Base-by-base conservation (phyloP, 1,139 yeast genomes). In the Taiozyma sp. region DNA sequence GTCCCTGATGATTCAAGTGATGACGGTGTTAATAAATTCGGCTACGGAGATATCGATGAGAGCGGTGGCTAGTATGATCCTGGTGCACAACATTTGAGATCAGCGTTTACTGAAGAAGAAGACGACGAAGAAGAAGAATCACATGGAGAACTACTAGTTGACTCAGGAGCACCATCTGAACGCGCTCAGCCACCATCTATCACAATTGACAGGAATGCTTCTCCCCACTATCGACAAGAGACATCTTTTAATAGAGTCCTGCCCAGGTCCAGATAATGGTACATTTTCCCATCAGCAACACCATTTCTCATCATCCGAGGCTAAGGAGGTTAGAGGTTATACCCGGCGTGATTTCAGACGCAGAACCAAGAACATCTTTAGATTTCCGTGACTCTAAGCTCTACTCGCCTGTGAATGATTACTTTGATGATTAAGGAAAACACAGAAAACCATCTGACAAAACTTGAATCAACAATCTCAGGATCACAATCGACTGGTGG, bases 401-500 rank as follows among this genome's bases (percentile, higher is more conserved):
- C 49, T 61, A 61, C 48, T 51, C 52, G 13, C 50, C 61, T 1
- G 59, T 59, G 7, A 55, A 52, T 42, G 63, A 59, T 43, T 61
- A 60, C 42, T 59, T 56, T 50, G 63, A 60, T 43, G 65, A 61
- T 40, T 60, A 59, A 60, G 21, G 59, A 57, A 3, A 42, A 44
- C 14, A 39, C 39, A 9, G 44, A 47, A 32, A 43, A 32, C 44
- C 35, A 7, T 24, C 35, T 26, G 32, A 44, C 42, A 21, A 50
- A 39, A 29, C 26, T 16, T 16, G 30, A 44, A 2, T 48, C 51
- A 6, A 56, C 52, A 68, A 79, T 34, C 62, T 77, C 59, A 1
- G 64, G 65, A 0, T 62, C 65, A 1, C 46, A 60, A 32, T 62
- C 65, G 7, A 62, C 65, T 1, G 65, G 65, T 21, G 60, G 62